Conservation (phyloP, 2,329 filamentous ascomycete species). For the Pseudocercospora fuligena region DNA sequence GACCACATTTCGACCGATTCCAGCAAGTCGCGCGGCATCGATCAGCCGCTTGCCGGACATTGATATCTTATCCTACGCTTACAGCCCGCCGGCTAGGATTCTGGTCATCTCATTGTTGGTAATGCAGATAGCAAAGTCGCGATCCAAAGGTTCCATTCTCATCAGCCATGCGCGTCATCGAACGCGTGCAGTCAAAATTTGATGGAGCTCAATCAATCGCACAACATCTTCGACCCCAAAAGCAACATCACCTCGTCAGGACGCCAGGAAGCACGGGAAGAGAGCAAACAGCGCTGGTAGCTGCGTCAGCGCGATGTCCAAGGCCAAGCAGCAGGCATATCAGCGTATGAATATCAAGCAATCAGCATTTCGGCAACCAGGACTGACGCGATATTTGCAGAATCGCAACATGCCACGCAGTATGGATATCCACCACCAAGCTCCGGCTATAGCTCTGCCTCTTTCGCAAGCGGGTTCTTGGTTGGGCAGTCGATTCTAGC, state of each 20-base stretch:
- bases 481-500: constrained; percentile 93
- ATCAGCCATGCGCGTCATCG: constrained; percentile 3
- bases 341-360: constrained; percentile 29
- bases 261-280: not conserved
- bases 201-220: not conserved
- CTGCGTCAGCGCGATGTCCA: constrained; percentile 36
- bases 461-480: constrained; percentile 92
- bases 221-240: not conserved
- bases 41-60: constrained; percentile 59
- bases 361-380: not conserved
- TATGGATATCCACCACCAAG: constrained; percentile 24
- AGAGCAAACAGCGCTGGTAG: constrained; percentile 13
- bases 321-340: constrained; percentile 41
- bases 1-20: constrained; percentile 53
- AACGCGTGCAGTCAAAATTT: not conserved
- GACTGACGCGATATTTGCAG: constrained; percentile 15
- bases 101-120: constrained; percentile 6
- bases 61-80: not conserved
- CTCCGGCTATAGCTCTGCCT: constrained; percentile 45
- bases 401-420: constrained; percentile 27
- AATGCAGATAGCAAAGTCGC: not conserved
- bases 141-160: not conserved
- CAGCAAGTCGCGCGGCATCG: constrained; percentile 56
- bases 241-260: not conserved
- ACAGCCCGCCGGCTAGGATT: not conserved